Base-by-base conservation (phyloP, 2,329 filamentous ascomycete species). In the Neonectria ditissima region DNA sequence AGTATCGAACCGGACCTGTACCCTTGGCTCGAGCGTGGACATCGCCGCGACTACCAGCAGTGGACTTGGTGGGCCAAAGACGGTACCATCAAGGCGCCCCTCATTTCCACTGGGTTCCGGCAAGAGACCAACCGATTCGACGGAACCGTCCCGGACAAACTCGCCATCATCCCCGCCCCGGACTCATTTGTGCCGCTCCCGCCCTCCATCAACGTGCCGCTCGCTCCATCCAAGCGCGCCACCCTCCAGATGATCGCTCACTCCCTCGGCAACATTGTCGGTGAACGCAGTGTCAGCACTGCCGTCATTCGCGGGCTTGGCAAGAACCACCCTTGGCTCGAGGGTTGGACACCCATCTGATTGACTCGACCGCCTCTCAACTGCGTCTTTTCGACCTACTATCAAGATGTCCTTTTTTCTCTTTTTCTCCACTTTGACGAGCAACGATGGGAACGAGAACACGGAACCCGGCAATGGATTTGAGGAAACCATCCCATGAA, bases 11-110 rank as follows among this genome's bases (percentile, higher is more conserved):
- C 71, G 39, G 71, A 73, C 26, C 64, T 73, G 1, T 73, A 73
- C 34, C 71, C 71, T n/a, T 73, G 71, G 71, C 65, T 73, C 24
- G 71, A 73, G 47, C 62, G 64, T 20, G 71, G 71, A 2, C 71
- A 73, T n/a, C 37, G 18, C 26, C 71, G 71, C 8, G 61, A 72
- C 18, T 73, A 73, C 26, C 64, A 64, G 11, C 64, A 70, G 45
- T 73, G 71, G 71, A 72, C 66, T 3, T 73, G 71, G 71, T 73
- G 71, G 71, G 65, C 68, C 13, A 73, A 67, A 53, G 65, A 70
- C 11, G 68, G 72, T 54, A 26, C 44, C 16, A 34, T 37, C 11
- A 65, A 55, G 43, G 30, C 63, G 37, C 65, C 69, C 20, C 62
- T 55, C 13, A 18, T 41, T 16, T 64, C 69, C 37, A 41, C 44